Evolutionary conservation across 257 asterid genomes (phyloP).

Genomic region (Penstemon barbatus): DNA sequence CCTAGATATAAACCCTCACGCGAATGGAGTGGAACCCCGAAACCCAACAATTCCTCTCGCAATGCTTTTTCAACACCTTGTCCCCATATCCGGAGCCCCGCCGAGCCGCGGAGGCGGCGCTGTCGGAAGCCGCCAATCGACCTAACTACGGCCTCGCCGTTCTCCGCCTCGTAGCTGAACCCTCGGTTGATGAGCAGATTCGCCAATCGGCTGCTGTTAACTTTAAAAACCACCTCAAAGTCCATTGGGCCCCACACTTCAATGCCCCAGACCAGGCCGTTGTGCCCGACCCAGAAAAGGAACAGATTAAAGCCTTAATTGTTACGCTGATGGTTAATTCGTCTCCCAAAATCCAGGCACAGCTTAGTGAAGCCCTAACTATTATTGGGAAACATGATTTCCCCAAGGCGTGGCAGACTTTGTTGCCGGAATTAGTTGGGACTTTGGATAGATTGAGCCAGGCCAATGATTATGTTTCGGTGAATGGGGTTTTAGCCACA

Average conservation of each 20-base stretch:
- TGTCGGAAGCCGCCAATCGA: conserved; percentile 61
- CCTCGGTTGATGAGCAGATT: conserved; percentile 78
- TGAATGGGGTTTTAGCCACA: conserved; percentile 74
- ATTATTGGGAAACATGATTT: conserved; percentile 83
- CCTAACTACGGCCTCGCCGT: conserved; percentile 79
- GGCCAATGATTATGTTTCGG: conserved; percentile 71
- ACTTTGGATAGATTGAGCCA: conserved; percentile 56
- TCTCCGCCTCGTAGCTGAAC: conserved; percentile 78
- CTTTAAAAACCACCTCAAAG: conserved; percentile 80
- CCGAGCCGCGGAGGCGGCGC: conserved; percentile 66
- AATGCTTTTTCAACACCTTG: conserved; percentile 76
- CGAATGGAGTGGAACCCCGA: conserved; percentile 80
- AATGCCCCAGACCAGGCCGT: conserved; percentile 34
- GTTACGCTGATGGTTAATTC: conserved; percentile 69
- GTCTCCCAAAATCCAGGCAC: conserved; percentile 64
- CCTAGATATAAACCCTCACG: too few relatives aligned
- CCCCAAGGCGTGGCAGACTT: conserved; percentile 66
- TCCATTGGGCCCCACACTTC: conserved; percentile 57
- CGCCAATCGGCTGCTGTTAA: conserved; percentile 90
- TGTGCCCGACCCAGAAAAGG: conserved; percentile 70
- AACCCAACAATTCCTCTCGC: conserved; percentile 70
- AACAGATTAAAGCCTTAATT: conserved; percentile 64
- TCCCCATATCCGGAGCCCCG: conserved; percentile 83
- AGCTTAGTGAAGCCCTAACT: conserved; percentile 83
- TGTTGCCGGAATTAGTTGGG: conserved; percentile 76